Evolutionary conservation across 2,329 filamentous ascomycete genomes (phyloP).

Genomic region (Fusarium decemcellulare): DNA sequence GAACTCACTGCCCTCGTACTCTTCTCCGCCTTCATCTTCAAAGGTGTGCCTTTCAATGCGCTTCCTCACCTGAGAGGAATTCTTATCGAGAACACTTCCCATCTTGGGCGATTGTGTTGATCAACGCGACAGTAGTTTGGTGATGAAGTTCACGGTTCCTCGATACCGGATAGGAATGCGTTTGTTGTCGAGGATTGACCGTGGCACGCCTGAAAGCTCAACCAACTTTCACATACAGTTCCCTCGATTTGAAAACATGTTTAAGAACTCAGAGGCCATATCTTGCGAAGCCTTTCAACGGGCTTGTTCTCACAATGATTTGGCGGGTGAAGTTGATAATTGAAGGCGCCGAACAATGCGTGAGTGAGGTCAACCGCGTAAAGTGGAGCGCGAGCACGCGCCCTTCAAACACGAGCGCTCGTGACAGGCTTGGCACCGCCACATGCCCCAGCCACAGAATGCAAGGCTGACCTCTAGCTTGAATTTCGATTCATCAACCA

Average conservation of each 20-base stretch:
- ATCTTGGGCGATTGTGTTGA: conserved; percentile 55
- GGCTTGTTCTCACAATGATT: background rate
- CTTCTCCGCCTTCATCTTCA: conserved; percentile 86
- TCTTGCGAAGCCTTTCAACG: background rate
- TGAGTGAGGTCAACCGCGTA: conserved; percentile 49
- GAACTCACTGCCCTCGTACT: conserved; percentile 90
- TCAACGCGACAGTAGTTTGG: background rate
- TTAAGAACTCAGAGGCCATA: background rate
- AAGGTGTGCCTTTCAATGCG: conserved; percentile 79
- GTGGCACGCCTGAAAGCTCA: conserved; percentile 7
- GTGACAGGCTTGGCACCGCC: conserved; percentile 49
- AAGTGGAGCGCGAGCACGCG: conserved; percentile 51
- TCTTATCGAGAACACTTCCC: conserved; percentile 74
- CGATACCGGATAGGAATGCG: conserved; percentile 16
- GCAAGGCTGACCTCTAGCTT: conserved; percentile 35
- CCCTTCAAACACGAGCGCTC: conserved; percentile 57
- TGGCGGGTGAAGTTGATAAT: conserved; percentile 6
- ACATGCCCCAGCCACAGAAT: conserved; percentile 35
- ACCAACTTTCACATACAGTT: conserved; percentile 3
- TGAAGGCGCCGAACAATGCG: conserved; percentile 2
- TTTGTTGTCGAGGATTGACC: conserved; percentile 1
- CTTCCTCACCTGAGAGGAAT: conserved; percentile 74
- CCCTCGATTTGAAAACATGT: background rate
- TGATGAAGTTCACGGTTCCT: conserved; percentile 8
- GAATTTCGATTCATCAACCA: conserved; percentile 20